Evolutionary conservation across 2,329 filamentous ascomycete species (phyloP).

Genomic region (Botrytis elliptica): DNA sequence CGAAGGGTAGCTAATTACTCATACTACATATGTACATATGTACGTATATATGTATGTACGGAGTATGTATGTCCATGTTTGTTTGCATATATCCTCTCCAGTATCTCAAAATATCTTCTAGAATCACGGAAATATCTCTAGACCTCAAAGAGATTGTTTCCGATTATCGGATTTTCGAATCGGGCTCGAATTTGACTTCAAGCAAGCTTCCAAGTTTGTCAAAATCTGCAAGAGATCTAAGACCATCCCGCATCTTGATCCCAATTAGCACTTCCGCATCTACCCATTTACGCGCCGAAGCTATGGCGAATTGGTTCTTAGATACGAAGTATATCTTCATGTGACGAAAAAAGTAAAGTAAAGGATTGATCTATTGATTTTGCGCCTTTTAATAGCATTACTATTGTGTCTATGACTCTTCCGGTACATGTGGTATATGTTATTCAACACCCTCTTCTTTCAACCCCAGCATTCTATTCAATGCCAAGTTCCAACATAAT

Average conservation of each 20-base stretch:
- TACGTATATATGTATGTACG: not conserved
- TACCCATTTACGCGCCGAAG: constrained; percentile 18
- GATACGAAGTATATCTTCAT: constrained; percentile 1
- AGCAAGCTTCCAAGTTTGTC: constrained; percentile 2
- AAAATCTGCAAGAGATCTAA: constrained; percentile 15
- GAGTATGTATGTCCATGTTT: not conserved
- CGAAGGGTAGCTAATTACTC: not conserved
- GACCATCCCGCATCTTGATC: constrained; percentile 10
- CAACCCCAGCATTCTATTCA: not conserved
- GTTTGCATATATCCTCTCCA: not conserved
- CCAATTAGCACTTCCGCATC: not conserved
- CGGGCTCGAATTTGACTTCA: not conserved
- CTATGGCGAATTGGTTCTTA: not conserved
- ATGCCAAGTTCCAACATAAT: not conserved
- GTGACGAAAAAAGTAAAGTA: not conserved
- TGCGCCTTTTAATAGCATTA: not conserved
- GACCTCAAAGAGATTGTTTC: not conserved
- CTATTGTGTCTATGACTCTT: not conserved
- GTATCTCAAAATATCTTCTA: constrained; percentile 3
- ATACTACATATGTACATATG: not conserved
- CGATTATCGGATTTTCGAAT: not conserved
- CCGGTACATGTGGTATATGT: not conserved
- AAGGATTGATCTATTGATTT: constrained; percentile 4
- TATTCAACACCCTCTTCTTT: not conserved
- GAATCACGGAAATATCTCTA: not conserved